Conservation (phyloP, 495 filamentous ascomycete species). For the Trichoderma asperelloides region DNA sequence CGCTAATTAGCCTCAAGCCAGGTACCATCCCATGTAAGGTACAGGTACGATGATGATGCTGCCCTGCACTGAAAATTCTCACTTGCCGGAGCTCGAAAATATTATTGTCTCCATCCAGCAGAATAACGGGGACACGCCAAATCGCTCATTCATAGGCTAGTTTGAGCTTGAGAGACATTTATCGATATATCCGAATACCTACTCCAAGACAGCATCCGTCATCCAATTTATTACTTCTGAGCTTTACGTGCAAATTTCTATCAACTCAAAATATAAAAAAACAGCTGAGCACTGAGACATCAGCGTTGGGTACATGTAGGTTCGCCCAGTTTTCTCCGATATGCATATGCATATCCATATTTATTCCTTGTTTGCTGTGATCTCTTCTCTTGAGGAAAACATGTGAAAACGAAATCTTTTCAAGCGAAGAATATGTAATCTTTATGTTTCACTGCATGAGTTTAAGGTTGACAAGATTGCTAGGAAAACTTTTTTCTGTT, state of each 20-base stretch:
- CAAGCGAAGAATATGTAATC: too few relatives aligned
- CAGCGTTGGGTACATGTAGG: too few relatives aligned
- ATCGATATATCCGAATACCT: too few relatives aligned
- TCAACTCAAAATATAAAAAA: too few relatives aligned
- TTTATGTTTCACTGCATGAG: not conserved
- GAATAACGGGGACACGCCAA: not conserved
- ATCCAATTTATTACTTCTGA: not conserved
- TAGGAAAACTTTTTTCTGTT: not conserved
- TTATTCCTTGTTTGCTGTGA: too few relatives aligned
- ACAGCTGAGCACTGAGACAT: too few relatives aligned
- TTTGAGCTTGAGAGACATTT: not conserved
- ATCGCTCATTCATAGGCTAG: not conserved
- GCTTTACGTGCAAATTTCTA: too few relatives aligned
- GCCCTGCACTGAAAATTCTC: not conserved
- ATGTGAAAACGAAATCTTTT: too few relatives aligned
- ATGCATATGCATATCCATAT: too few relatives aligned
- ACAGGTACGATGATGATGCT: not conserved
- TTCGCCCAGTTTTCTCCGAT: too few relatives aligned
- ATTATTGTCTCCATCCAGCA: not conserved
- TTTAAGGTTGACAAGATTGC: not conserved
- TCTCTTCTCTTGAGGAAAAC: too few relatives aligned
- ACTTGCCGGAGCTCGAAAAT: not conserved
- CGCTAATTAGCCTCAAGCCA: not conserved
- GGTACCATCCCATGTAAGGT: not conserved
- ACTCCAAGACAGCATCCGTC: not conserved